Conservation (phyloP, 2,329 filamentous ascomycete species). For the Juglanconis sp. region DNA sequence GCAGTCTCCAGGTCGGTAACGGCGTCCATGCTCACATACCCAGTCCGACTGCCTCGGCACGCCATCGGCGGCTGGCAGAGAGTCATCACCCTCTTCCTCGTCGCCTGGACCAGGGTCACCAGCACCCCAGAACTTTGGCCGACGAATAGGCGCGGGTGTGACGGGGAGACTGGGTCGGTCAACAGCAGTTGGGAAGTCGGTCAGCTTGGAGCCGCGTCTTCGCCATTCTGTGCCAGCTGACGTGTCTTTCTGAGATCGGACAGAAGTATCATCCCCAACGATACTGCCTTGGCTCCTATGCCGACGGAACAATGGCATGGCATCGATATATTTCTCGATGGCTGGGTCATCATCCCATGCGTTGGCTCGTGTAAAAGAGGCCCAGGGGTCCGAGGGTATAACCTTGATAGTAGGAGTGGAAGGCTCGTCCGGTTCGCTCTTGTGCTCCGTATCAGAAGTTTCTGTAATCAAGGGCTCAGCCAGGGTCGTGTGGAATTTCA, state of each 20-base stretch:
- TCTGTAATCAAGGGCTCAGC: slow-evolving; percentile 35
- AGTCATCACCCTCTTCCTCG: slow-evolving; percentile 51
- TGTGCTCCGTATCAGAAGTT: slow-evolving; percentile 32
- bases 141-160: slow-evolving; percentile 76
- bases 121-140: slow-evolving; percentile 64
- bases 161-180: slow-evolving; percentile 88
- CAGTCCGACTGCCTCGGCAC: slow-evolving; percentile 87
- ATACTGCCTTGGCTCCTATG: slow-evolving; percentile 30
- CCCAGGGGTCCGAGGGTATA: slow-evolving; percentile 62
- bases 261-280: slow-evolving; percentile 19
- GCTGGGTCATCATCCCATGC: slow-evolving; percentile 91
- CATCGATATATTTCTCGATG: slow-evolving; percentile 83
- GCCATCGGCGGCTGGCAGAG: slow-evolving; percentile 73
- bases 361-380: slow-evolving; percentile 71
- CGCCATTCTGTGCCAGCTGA: slow-evolving; percentile 19
- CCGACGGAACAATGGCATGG: slow-evolving; percentile 61
- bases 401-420: slow-evolving; percentile 45
- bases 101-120: slow-evolving; percentile 38
- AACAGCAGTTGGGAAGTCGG: slow-evolving; percentile 79
- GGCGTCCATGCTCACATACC: slow-evolving; percentile 72
- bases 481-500: slow-evolving; percentile 12
- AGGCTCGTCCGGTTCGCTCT: slow-evolving; percentile 45
- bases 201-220: slow-evolving; percentile 61
- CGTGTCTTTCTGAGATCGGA: slow-evolving; percentile 13
- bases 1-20: slow-evolving; percentile 50